These are phyloP conservation scores for Protomyces lactucae-debilis DNA, from an alignment of 1,139 yeast genomes.

Conservation along the genomic window DNA sequence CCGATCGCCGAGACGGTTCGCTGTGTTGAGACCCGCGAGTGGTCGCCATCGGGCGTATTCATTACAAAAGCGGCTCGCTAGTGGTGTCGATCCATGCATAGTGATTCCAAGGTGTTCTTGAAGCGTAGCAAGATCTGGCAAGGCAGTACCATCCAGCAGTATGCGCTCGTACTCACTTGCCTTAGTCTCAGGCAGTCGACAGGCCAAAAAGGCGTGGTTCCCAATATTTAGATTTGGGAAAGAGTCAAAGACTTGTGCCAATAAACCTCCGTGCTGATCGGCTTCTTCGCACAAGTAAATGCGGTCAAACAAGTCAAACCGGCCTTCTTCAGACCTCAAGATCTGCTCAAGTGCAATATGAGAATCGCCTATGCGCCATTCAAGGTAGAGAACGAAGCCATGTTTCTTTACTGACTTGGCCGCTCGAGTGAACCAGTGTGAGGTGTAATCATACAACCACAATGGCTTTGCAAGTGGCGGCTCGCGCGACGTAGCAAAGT, in stretches of 20 bases:
- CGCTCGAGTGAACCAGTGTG: constrained; percentile 16
- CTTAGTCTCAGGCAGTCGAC: not conserved
- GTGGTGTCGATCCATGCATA: constrained; percentile 1
- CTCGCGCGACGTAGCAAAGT: constrained; percentile 1
- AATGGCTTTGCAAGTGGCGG: constrained; percentile 6
- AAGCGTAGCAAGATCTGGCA: not conserved
- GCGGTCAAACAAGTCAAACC: constrained; percentile 20
- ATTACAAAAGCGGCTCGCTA: not conserved
- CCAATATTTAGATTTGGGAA: constrained; percentile 5
- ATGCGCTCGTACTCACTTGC: not conserved
- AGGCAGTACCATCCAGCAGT: not conserved
- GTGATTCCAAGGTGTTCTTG: constrained; percentile 15
- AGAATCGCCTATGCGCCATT: constrained; percentile 19
- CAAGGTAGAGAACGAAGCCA: constrained; percentile 3
- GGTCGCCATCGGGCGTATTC: constrained; percentile 10
- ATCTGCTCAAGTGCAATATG: constrained; percentile 13
- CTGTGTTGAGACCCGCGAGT: not conserved
- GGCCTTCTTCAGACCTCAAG: constrained; percentile 10
- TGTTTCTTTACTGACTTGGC: constrained; percentile 9
- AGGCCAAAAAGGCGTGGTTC: constrained; percentile 14
- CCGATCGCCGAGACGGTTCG: constrained; percentile 15
- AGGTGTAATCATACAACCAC: constrained; percentile 14
- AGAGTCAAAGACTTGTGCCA: constrained; percentile 13
- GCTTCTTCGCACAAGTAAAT: constrained; percentile 9
- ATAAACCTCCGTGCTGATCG: constrained; percentile 9